A percentile compares a stretch with the other conserved stretches of the same genome.
phyloP scores from a whole-genome alignment of 768 basidiomycete species.

The Mycena haematopus region DNA sequence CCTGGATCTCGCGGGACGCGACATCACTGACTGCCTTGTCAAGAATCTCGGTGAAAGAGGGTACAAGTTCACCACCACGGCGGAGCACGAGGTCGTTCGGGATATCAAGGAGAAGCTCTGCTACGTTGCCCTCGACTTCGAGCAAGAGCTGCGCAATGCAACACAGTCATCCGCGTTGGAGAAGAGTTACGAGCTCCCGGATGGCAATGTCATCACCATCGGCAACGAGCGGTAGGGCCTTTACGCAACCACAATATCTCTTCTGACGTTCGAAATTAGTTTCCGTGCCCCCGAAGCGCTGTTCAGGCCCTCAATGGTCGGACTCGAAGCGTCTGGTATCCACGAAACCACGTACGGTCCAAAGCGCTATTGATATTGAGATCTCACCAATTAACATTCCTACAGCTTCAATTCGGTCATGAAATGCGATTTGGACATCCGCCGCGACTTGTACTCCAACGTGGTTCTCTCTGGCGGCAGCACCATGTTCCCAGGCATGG shows the following conservation, averaged over 20 bases:
- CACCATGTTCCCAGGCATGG: slow-evolving; percentile 32
- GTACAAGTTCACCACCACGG: slow-evolving; percentile 75
- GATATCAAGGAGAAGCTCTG: slow-evolving; percentile 76
- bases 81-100: slow-evolving; percentile 75
- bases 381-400: not conserved
- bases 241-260: not conserved
- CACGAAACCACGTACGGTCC: slow-evolving; percentile 41
- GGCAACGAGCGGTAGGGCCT: slow-evolving; percentile 60
- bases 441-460: slow-evolving; percentile 42
- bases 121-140: slow-evolving; percentile 26
- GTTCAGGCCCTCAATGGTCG: slow-evolving; percentile 74
- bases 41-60: slow-evolving; percentile 73
- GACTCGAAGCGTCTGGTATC: slow-evolving; percentile 50
- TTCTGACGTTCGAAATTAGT: slow-evolving; percentile 16
- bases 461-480: slow-evolving; percentile 29
- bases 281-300: slow-evolving; percentile 77
- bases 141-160: slow-evolving; percentile 22
- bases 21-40: slow-evolving; percentile 62
- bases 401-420: slow-evolving; percentile 62
- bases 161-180: slow-evolving; percentile 21
- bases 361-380: not conserved
- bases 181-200: slow-evolving; percentile 49
- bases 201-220: slow-evolving; percentile 74
- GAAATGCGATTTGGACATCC: slow-evolving; percentile 65
- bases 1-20: slow-evolving; percentile 69